A percentile compares a stretch with the other conserved stretches of the same genome.
These are phyloP conservation scores for Yarrowia sp. DNA, from an alignment of 805 yeast genomes.

Conservation along the genomic window DNA sequence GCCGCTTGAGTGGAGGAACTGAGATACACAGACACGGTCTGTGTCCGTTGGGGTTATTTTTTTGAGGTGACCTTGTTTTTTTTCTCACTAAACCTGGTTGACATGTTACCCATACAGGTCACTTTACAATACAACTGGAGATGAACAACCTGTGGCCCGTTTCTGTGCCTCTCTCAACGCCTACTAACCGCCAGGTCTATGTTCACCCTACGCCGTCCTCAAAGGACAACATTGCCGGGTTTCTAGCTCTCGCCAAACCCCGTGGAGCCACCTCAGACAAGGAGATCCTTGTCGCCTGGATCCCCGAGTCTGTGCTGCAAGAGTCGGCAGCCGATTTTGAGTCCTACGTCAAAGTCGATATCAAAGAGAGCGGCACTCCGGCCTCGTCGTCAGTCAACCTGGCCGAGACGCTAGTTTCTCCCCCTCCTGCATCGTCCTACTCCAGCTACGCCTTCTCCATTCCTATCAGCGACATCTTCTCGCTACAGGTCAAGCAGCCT, in stretches of 20 bases:
- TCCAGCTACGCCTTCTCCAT: slow-evolving; percentile 69
- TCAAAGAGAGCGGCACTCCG: slow-evolving; percentile 38
- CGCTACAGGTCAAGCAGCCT: slow-evolving; percentile 81
- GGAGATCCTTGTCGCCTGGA: slow-evolving; percentile 64
- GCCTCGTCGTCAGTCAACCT: slow-evolving; percentile 28
- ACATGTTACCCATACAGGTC: no score
- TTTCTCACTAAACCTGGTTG: no score
- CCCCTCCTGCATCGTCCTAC: slow-evolving; percentile 53
- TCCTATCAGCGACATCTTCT: slow-evolving; percentile 59
- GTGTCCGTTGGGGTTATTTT: no score
- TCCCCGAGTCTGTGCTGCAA: slow-evolving; percentile 50
- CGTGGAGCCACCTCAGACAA: slow-evolving; percentile 44
- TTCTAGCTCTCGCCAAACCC: slow-evolving; percentile 61
- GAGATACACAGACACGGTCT: not conserved
- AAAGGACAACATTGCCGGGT: slow-evolving; percentile 78
- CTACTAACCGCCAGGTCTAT: slow-evolving; percentile 52
- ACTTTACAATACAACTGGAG: not conserved
- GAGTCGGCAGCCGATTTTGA: slow-evolving; percentile 46
- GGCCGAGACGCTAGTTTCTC: slow-evolving; percentile 44
- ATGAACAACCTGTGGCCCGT: not conserved
- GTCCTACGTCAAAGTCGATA: slow-evolving; percentile 51
- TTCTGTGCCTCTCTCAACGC: not conserved
- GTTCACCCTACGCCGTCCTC: slow-evolving; percentile 77
- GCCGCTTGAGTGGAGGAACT: not conserved
- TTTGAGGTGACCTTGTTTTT: no score